Evolutionary conservation across 768 basidiomycete species (phyloP), one percentile per base, ranked within the genome.

Genomic region (Mycena indigotica): DNA sequence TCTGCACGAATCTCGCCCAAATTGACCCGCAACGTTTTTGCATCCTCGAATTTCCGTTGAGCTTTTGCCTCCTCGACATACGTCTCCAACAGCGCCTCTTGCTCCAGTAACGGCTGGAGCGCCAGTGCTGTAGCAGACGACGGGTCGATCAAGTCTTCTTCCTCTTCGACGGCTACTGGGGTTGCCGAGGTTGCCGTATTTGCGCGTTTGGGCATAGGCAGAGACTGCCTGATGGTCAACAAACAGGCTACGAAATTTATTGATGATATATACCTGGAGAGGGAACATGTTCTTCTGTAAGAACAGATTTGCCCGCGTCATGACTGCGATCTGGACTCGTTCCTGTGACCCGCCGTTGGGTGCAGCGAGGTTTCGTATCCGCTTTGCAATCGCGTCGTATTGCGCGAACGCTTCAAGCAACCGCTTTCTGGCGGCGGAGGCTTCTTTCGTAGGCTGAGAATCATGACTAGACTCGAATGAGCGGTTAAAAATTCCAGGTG

Each of bases 11-110:
- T 92, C 75, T 98, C 96, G 45, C 75, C 78, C 50, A 98, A 71
- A 70, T 89, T 95, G 28, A 74, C 70, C 68, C 91, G 87, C 60
- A 99, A 75, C 3, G 89, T 89, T 71, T 89, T 89, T 15, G 89
- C 90, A 67, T 99, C 97, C 72, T 98, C 96, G 62, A 98, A 98
- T 73, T 98, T 98, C 40, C 96, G 80, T 64, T 89, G 88, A 2
- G 86, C 82, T 71, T 87, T 89, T 5, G 96, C 96, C 70, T 98
- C 94, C 63, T 90, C 87, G 6, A 98, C 84, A 66, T 95, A 98
- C 2, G 86, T 81, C 72, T 95, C 91, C 19, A 99, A 80, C 46
- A 98, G 80, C 2, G 89, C 88, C 72, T 99, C 96, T 71, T 98
- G 96, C 72, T 98, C 95, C 16, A 98, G 81, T 13, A 98, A 75